A percentile compares a stretch with the other conserved stretches of the same genome.
These are phyloP conservation scores for Clitopilus passeckerianus DNA, from an alignment of 768 basidiomycete genomes.

Conservation along the genomic window DNA sequence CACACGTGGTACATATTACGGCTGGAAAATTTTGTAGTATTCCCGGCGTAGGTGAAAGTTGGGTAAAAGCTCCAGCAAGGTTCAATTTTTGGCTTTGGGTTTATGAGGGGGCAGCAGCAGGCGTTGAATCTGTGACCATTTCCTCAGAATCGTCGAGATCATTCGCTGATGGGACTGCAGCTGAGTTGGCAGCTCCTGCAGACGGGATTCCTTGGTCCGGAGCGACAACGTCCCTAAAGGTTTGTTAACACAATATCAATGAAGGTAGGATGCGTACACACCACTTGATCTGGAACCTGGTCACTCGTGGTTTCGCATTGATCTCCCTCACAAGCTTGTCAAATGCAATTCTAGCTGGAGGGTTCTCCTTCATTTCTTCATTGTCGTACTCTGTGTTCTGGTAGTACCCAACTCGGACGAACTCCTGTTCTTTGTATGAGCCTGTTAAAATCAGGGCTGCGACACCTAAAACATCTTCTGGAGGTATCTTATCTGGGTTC, in stretches of 20 bases:
- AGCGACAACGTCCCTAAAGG: slow-evolving; percentile 58
- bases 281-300: slow-evolving; percentile 89
- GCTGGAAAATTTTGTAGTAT: too few species aligned
- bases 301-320: slow-evolving; percentile 89
- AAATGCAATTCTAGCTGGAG: slow-evolving; percentile 65
- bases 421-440: slow-evolving; percentile 94
- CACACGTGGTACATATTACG: too few species aligned
- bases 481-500: slow-evolving; percentile 76
- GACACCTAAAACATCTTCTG: slow-evolving; percentile 90
- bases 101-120: slow-evolving; percentile 51
- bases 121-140: slow-evolving; percentile 61
- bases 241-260: background rate
- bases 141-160: slow-evolving; percentile 41
- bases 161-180: slow-evolving; percentile 70
- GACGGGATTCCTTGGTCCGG: slow-evolving; percentile 37
- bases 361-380: slow-evolving; percentile 80
- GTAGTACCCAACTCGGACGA: slow-evolving; percentile 99
- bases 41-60: too few species aligned
- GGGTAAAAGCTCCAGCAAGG: too few species aligned
- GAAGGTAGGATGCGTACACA: slow-evolving; percentile 25
- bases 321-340: slow-evolving; percentile 83
- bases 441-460: slow-evolving; percentile 97
- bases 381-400: slow-evolving; percentile 99
- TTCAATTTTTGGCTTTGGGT: background rate
- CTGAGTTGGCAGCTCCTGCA: slow-evolving; percentile 65